Conservation (phyloP, 768 basidiomycete species). For the Punctularia strigosozonata region DNA sequence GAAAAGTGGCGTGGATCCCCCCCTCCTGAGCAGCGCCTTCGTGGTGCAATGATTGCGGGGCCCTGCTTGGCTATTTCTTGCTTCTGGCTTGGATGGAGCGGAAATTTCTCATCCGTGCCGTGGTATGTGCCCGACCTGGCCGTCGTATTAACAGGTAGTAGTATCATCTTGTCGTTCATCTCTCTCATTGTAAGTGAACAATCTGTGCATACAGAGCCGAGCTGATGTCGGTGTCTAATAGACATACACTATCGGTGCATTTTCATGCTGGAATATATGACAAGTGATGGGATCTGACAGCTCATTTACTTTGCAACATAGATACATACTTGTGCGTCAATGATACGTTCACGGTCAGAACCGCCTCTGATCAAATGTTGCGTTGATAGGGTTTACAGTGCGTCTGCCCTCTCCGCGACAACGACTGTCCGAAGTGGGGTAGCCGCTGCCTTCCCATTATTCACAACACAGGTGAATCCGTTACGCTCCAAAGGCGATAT, state of each 20-base stretch:
- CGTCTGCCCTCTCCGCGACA: constrained; percentile 10
- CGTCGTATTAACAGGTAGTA: constrained; percentile 5
- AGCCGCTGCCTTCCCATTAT: constrained; percentile 16
- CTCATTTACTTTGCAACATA: constrained; percentile 6
- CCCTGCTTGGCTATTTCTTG: constrained; percentile 10
- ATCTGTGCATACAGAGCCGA: neutral
- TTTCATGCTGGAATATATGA: too few species aligned
- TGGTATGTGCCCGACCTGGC: constrained; percentile 10
- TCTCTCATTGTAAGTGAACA: constrained; percentile 6
- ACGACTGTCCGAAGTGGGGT: constrained; percentile 11
- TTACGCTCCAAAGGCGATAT: too few species aligned
- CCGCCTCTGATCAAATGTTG: too few species aligned
- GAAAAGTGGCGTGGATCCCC: constrained; percentile 14
- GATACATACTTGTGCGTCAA: constrained; percentile 11
- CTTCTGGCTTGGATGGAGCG: constrained; percentile 17
- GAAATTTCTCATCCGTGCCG: constrained; percentile 6
- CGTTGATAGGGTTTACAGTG: constrained; percentile 6
- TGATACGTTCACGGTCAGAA: too few species aligned
- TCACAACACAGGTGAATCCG: constrained; percentile 17
- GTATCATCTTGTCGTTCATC: constrained; percentile 7
- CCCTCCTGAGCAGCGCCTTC: constrained; percentile 16
- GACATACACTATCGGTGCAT: too few species aligned
- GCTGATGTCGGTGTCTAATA: too few species aligned
- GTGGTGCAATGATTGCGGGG: constrained; percentile 9
- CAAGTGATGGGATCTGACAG: too few species aligned